phyloP scores from a whole-genome alignment of 2,329 filamentous ascomycete genomes.

The Simplicillium sp. region DNA sequence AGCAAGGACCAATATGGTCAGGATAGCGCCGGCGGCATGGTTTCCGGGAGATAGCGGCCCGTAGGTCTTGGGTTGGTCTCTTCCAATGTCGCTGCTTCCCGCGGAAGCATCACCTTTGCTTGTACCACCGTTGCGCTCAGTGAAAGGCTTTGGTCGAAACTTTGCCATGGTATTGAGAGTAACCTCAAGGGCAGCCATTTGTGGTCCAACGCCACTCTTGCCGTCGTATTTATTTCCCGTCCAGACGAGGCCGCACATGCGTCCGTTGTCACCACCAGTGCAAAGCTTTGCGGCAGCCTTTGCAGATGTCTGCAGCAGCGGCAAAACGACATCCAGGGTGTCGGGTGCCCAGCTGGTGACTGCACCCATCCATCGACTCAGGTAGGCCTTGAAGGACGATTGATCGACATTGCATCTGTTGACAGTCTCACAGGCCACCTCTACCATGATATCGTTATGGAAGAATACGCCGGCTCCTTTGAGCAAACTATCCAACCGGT shows the following conservation, averaged over 20 bases:
- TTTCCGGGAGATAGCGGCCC: constrained; percentile 43
- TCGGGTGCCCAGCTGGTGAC: constrained; percentile 56
- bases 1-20: constrained; percentile 48
- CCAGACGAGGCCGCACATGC: constrained; percentile 54
- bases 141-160: constrained; percentile 30
- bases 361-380: constrained; percentile 51
- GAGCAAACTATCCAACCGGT: constrained; percentile 47
- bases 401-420: constrained; percentile 53
- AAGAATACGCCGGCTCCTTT: constrained; percentile 46
- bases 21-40: constrained; percentile 56
- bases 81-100: constrained; percentile 35
- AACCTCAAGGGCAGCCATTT: constrained; percentile 61
- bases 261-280: constrained; percentile 43
- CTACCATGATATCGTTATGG: constrained; percentile 49
- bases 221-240: constrained; percentile 47
- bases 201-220: constrained; percentile 54
- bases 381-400: constrained; percentile 54
- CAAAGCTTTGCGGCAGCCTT: constrained; percentile 48
- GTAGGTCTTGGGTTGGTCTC: constrained; percentile 16
- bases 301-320: constrained; percentile 44
- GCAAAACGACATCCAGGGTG: constrained; percentile 42
- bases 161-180: constrained; percentile 52
- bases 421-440: constrained; percentile 55
- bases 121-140: constrained; percentile 46
- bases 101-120: constrained; percentile 36